These are phyloP conservation scores for Chenopodium album DNA, from an alignment of 148 eudicot species.

Conservation along the genomic window DNA sequence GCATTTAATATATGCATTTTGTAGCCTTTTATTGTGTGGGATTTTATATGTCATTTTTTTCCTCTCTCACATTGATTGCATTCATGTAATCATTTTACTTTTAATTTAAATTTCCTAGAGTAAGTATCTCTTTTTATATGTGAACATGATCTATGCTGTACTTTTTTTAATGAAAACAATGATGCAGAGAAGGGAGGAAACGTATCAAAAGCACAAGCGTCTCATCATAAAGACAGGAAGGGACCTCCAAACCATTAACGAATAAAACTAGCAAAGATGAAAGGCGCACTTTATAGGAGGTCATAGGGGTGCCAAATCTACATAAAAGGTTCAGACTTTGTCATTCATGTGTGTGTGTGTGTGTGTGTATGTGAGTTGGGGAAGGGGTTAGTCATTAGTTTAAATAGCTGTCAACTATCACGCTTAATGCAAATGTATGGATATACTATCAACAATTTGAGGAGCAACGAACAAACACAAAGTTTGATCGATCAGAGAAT, in stretches of 20 bases:
- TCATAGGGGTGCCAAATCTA: constrained; percentile 87
- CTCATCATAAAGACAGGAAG: constrained; percentile 22
- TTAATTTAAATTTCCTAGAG: neutral
- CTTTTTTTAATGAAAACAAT: constrained; percentile 25
- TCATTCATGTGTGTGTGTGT: neutral
- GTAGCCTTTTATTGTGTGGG: neutral
- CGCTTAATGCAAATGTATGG: neutral
- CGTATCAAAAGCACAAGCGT: constrained; percentile 20
- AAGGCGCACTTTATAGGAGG: constrained; percentile 68
- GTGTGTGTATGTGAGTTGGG: neutral
- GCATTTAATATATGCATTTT: neutral
- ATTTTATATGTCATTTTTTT: neutral
- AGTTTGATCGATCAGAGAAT: too few species aligned
- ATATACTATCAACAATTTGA: too few species aligned
- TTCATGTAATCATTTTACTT: neutral
- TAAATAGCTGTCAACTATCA: neutral
- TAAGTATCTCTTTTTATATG: constrained; percentile 13
- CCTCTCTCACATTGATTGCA: neutral
- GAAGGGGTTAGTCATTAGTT: neutral
- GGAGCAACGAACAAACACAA: too few species aligned
- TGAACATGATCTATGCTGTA: neutral
- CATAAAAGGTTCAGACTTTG: constrained; percentile 46
- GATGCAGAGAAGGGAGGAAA: constrained; percentile 38
- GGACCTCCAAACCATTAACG: constrained; percentile 51
- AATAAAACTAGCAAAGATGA: constrained; percentile 83